A percentile compares a stretch with the other conserved stretches of the same genome.
These are phyloP conservation scores for Hondaea fermentalgiana DNA, from an alignment of 108 stramenopile species.

Conservation along the genomic window DNA sequence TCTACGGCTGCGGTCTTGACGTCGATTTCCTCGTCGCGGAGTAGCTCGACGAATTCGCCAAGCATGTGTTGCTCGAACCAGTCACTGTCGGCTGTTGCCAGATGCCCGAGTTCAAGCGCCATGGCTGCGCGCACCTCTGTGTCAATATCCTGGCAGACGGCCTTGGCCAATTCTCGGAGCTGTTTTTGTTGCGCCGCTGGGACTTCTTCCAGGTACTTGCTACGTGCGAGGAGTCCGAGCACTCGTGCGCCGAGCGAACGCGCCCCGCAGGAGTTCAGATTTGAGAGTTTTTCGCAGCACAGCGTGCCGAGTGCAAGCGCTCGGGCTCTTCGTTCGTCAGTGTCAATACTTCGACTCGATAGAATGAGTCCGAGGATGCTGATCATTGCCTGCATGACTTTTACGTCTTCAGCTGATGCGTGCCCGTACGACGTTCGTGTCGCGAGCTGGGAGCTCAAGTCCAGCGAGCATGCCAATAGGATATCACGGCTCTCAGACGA, in stretches of 20 bases:
- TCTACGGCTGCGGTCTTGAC: neutral
- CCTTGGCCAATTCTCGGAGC: neutral
- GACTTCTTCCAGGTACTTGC: neutral
- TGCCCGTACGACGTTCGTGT: no score
- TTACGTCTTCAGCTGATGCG: no score
- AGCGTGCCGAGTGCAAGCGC: neutral
- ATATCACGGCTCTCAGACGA: no score
- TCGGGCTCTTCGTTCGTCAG: neutral
- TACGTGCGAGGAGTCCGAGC: neutral
- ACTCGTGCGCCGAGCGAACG: neutral
- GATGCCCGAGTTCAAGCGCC: neutral
- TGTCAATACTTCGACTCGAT: neutral
- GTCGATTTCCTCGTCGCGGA: neutral
- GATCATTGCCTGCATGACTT: no score
- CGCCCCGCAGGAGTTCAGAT: neutral
- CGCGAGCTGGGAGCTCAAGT: no score
- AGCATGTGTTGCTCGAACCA: neutral
- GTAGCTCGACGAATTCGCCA: neutral
- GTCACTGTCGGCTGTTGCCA: neutral
- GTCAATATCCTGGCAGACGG: neutral
- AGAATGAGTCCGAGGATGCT: no score
- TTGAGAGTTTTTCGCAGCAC: neutral
- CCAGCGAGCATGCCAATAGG: no score
- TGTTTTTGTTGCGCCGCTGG: neutral
- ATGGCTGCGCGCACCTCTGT: neutral